Evolutionary conservation across 2,329 filamentous ascomycete genomes (phyloP).

Genomic region (Venturia effusa): DNA sequence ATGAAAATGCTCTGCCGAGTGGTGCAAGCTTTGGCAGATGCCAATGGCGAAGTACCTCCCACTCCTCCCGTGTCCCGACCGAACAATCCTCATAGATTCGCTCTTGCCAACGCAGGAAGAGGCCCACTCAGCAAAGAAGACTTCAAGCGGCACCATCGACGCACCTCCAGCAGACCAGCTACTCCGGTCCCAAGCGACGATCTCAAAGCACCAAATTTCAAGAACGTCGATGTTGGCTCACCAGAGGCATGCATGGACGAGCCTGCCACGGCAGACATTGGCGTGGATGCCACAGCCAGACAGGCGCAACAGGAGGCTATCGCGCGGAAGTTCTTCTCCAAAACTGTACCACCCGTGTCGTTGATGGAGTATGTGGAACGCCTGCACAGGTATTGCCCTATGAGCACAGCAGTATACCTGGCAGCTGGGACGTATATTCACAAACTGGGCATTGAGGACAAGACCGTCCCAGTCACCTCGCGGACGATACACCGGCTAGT

Average conservation of each 20-base stretch:
- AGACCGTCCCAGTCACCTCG: slow-evolving; percentile 66
- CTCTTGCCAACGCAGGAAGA: slow-evolving; percentile 8
- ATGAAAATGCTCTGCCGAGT: slow-evolving; percentile 64
- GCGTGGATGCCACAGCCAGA: slow-evolving; percentile 43
- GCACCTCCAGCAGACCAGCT: slow-evolving; percentile 27
- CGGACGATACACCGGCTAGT: slow-evolving; percentile 80
- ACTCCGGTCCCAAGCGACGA: slow-evolving; percentile 28
- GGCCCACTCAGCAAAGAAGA: slow-evolving; percentile 20
- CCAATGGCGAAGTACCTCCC: slow-evolving; percentile 68
- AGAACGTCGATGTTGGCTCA: slow-evolving; percentile 32
- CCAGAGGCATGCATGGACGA: slow-evolving; percentile 41
- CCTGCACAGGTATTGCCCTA: slow-evolving; percentile 82
- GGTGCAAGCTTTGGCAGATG: slow-evolving; percentile 49
- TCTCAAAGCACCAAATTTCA: slow-evolving; percentile 24
- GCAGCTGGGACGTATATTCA: slow-evolving; percentile 83
- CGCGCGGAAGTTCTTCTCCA: slow-evolving; percentile 87
- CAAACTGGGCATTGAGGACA: slow-evolving; percentile 61
- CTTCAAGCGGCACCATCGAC: slow-evolving; percentile 20
- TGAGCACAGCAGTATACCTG: slow-evolving; percentile 88
- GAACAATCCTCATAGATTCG: neutral
- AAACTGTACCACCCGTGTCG: slow-evolving; percentile 70
- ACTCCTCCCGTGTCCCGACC: slow-evolving; percentile 51
- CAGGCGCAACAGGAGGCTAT: slow-evolving; percentile 75
- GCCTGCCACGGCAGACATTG: slow-evolving; percentile 28
- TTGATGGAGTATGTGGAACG: slow-evolving; percentile 77